phyloP scores from a whole-genome alignment of 306 rosid species.

The Pyrus communis region DNA sequence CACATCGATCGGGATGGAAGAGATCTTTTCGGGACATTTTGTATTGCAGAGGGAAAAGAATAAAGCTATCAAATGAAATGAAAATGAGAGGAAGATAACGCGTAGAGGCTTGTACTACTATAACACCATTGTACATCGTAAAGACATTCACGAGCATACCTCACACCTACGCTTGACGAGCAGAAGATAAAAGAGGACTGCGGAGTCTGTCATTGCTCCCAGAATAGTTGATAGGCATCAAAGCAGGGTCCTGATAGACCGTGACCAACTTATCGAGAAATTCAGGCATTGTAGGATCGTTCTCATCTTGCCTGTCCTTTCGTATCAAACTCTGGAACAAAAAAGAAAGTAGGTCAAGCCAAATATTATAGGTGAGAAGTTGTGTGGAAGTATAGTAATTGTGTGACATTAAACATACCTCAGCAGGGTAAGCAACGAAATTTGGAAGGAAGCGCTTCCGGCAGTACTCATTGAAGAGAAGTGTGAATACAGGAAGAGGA shows the following conservation, averaged over 20 bases:
- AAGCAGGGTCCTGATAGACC: conserved; percentile 69
- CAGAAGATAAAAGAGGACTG: conserved; percentile 51
- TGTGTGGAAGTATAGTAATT: neutral
- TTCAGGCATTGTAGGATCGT: conserved; percentile 43
- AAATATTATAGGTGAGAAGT: neutral
- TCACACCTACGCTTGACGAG: conserved; percentile 19
- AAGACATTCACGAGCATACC: conserved; percentile 10
- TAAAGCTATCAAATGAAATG: neutral
- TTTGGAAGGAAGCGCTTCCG: conserved; percentile 87
- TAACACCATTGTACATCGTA: neutral
- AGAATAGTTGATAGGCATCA: conserved; percentile 51
- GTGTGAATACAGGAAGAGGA: conserved; percentile 83
- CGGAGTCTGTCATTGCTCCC: conserved; percentile 31
- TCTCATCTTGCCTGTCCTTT: conserved; percentile 69
- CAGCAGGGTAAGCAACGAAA: conserved; percentile 67
- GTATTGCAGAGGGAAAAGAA: conserved; percentile 24
- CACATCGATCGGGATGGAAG: neutral
- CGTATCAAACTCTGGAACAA: conserved; percentile 63
- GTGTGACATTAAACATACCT: conserved; percentile 42
- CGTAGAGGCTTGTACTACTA: neutral
- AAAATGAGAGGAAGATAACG: neutral
- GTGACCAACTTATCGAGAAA: conserved; percentile 48
- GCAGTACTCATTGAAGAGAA: conserved; percentile 87
- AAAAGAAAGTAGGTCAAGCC: conserved; percentile 12
- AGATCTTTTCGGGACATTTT: neutral